Conservation (phyloP, 345 rosid species). For the Gossypium rotundifolium region DNA sequence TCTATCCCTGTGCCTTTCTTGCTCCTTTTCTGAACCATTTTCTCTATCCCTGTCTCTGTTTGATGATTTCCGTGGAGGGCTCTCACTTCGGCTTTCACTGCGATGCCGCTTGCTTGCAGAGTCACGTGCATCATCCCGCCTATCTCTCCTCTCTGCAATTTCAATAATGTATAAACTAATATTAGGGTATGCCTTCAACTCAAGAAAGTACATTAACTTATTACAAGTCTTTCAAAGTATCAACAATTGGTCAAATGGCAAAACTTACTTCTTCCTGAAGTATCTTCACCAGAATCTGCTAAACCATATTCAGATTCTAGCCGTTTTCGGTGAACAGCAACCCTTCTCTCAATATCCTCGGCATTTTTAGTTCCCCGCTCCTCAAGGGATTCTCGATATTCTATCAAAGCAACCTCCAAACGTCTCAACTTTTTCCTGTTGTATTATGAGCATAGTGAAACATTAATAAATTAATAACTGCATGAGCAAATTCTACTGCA, state of each 20-base stretch:
- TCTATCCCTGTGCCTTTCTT: conserved; percentile 42
- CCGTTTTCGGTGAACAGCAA: conserved; percentile 62
- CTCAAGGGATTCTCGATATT: conserved; percentile 18
- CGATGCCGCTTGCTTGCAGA: conserved; percentile 75
- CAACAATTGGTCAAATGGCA: background rate
- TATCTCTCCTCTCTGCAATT: conserved; percentile 66
- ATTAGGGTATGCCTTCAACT: background rate
- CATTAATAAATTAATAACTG: background rate
- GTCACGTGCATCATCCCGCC: conserved; percentile 52
- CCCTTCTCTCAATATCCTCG: conserved; percentile 90
- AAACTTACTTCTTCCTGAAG: conserved; percentile 52
- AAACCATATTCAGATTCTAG: conserved; percentile 70
- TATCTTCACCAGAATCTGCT: conserved; percentile 20
- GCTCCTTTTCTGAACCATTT: conserved; percentile 33
- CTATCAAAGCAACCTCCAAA: background rate
- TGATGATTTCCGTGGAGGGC: conserved; percentile 65
- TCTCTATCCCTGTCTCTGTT: conserved; percentile 43
- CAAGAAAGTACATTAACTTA: background rate
- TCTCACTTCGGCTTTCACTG: conserved; percentile 56
- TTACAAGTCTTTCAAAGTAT: background rate
- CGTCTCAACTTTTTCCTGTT: conserved; percentile 49
- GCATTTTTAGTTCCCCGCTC: conserved; percentile 70
- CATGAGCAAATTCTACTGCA: background rate
- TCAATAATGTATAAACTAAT: background rate
- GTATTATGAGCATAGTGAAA: conserved; percentile 16